These are phyloP conservation scores for Daldinia childiae DNA, from an alignment of 495 filamentous ascomycete species.

Conservation along the genomic window DNA sequence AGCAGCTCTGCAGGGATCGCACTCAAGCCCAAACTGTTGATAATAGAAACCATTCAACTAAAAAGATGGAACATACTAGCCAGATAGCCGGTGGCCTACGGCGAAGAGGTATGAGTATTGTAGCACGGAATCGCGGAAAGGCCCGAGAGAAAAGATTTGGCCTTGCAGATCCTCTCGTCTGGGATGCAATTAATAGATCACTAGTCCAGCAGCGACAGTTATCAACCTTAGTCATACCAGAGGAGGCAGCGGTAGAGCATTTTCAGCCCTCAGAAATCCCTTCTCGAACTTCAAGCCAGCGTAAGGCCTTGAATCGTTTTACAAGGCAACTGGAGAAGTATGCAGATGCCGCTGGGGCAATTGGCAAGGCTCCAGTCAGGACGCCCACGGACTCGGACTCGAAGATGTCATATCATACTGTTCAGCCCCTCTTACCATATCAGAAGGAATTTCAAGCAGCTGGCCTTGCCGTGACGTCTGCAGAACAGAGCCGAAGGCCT, in stretches of 20 bases:
- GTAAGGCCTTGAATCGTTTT: conserved; percentile 51
- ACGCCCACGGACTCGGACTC: conserved; percentile 47
- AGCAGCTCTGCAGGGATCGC: background rate
- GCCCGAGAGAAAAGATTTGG: conserved; percentile 40
- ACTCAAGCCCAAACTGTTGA: background rate
- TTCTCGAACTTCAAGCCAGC: conserved; percentile 52
- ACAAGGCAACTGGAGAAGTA: conserved; percentile 55
- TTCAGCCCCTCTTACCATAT: conserved; percentile 57
- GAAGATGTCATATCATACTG: conserved; percentile 53
- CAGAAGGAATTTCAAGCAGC: conserved; percentile 55
- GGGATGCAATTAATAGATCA: conserved; percentile 50
- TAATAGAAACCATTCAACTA: background rate
- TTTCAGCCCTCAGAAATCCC: conserved; percentile 11
- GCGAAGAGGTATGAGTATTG: conserved; percentile 17
- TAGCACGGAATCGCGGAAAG: conserved; percentile 8
- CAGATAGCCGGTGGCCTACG: conserved; percentile 16
- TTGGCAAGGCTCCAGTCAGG: conserved; percentile 42
- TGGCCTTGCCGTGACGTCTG: conserved; percentile 61
- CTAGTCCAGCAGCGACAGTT: conserved; percentile 51
- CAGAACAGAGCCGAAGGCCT: conserved; percentile 49
- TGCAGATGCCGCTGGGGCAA: conserved; percentile 42
- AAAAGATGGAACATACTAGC: background rate
- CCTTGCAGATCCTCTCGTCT: conserved; percentile 47
- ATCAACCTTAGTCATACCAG: conserved; percentile 44
- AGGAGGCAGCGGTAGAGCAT: conserved; percentile 8